Evolutionary conservation across 208 protist genomes (phyloP).

Genomic region (Strigomonas culicis): DNA sequence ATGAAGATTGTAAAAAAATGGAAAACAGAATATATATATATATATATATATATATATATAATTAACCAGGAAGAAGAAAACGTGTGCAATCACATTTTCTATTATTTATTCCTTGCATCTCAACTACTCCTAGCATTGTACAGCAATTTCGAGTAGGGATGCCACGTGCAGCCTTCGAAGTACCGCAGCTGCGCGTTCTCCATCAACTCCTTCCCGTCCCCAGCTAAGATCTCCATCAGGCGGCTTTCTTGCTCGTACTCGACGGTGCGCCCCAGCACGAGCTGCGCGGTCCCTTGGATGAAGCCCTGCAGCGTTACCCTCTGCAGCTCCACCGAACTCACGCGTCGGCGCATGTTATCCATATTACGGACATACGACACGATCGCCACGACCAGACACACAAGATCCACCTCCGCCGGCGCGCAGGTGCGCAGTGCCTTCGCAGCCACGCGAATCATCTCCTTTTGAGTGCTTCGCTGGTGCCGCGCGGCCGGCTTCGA

Average conservation of each 20-base stretch:
- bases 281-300: slow-evolving; percentile 18
- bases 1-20: no score
- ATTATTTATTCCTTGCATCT: slow-evolving; percentile 1
- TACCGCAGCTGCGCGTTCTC: slow-evolving; percentile 21
- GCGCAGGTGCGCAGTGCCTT: slow-evolving; percentile 22
- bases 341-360: slow-evolving; percentile 14
- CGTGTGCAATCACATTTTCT: background rate
- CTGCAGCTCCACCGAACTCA: slow-evolving; percentile 10
- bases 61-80: background rate
- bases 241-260: slow-evolving; percentile 16
- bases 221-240: slow-evolving; percentile 18
- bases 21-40: background rate
- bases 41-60: background rate
- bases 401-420: slow-evolving; percentile 25
- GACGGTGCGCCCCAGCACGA: slow-evolving; percentile 15
- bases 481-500: slow-evolving; percentile 5
- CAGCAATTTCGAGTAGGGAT: slow-evolving; percentile 22
- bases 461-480: slow-evolving; percentile 1
- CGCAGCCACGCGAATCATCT: slow-evolving; percentile 23
- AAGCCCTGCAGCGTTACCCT: slow-evolving; percentile 6
- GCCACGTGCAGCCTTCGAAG: slow-evolving; percentile 28
- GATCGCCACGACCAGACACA: slow-evolving; percentile 34
- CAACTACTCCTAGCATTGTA: slow-evolving; percentile 16
- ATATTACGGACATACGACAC: slow-evolving; percentile 34
- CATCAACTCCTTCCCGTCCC: slow-evolving; percentile 20